Percentiles rank a stretch among this genome's conserved stretches.
phyloP scores from a whole-genome alignment of 2,329 filamentous ascomycete genomes.

The Ophiocordyceps australis region DNA sequence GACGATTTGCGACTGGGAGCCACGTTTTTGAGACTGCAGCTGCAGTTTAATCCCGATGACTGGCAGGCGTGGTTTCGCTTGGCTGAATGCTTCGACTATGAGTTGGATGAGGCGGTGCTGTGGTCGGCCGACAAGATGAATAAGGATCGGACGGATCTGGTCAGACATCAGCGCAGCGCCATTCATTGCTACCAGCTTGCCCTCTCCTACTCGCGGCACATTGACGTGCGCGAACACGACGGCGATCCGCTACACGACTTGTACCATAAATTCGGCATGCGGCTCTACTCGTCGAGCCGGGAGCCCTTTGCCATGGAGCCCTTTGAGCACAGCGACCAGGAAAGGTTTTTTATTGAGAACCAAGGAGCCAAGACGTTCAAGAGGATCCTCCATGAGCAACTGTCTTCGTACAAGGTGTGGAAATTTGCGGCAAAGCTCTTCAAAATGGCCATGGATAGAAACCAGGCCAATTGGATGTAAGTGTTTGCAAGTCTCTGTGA shows the following conservation, averaged over 20 bases:
- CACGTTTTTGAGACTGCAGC: slow-evolving; percentile 60
- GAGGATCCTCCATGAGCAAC: slow-evolving; percentile 32
- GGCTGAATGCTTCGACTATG: slow-evolving; percentile 73
- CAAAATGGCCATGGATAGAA: slow-evolving; percentile 32
- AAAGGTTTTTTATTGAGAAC: slow-evolving; percentile 35
- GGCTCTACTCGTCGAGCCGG: slow-evolving; percentile 41
- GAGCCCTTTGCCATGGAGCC: slow-evolving; percentile 46
- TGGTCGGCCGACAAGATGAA: slow-evolving; percentile 90
- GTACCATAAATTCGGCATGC: slow-evolving; percentile 42
- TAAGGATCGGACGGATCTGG: slow-evolving; percentile 56
- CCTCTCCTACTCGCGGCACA: slow-evolving; percentile 32
- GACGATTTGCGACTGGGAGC: slow-evolving; percentile 72
- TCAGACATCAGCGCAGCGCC: slow-evolving; percentile 58
- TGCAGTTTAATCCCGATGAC: slow-evolving; percentile 63
- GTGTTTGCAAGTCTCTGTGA: slow-evolving; percentile 7
- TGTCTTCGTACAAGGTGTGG: slow-evolving; percentile 42
- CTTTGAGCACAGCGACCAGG: slow-evolving; percentile 35
- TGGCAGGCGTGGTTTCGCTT: slow-evolving; percentile 89
- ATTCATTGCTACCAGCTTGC: slow-evolving; percentile 63
- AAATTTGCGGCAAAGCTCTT: slow-evolving; percentile 40
- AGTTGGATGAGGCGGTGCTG: slow-evolving; percentile 70
- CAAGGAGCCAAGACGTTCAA: slow-evolving; percentile 31
- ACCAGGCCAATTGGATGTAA: slow-evolving; percentile 38
- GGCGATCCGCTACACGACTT: slow-evolving; percentile 37
- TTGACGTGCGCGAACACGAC: slow-evolving; percentile 23